A percentile compares a stretch with the other conserved stretches of the same genome.
phyloP scores from a whole-genome alignment of 768 basidiomycete species.

The Tulasnella calospora region DNA sequence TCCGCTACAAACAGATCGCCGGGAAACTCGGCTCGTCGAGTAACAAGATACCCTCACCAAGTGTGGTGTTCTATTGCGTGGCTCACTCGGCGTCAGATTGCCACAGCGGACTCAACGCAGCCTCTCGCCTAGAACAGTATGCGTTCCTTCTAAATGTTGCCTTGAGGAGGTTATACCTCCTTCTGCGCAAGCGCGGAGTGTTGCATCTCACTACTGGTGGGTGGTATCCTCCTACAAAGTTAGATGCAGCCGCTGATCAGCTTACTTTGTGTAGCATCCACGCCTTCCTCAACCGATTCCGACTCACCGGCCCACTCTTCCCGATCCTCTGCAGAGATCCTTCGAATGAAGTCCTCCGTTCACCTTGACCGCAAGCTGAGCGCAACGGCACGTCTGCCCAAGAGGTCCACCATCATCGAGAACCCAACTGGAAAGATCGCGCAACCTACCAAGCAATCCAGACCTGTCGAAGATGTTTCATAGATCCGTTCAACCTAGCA shows the following conservation, averaged over 20 bases:
- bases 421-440: constrained; percentile 85
- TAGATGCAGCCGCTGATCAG: background rate
- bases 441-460: constrained; percentile 69
- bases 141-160: constrained; percentile 96
- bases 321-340: constrained; percentile 81
- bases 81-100: constrained; percentile 68
- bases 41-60: constrained; percentile 17
- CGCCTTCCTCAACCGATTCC: background rate
- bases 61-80: constrained; percentile 59
- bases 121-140: constrained; percentile 93
- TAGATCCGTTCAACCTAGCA: no score
- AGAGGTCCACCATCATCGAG: constrained; percentile 92
- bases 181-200: constrained; percentile 82
- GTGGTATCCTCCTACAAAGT: constrained; percentile 30
- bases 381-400: constrained; percentile 84
- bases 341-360: constrained; percentile 82
- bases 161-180: constrained; percentile 78
- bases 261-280: background rate
- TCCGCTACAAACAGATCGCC: constrained; percentile 52
- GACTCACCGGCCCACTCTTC: constrained; percentile 53
- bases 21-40: constrained; percentile 22
- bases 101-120: constrained; percentile 76
- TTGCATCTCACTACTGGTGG: constrained; percentile 76
- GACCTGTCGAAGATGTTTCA: no score
- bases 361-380: constrained; percentile 94